These are phyloP conservation scores for Candida smagusa DNA, from an alignment of 1,139 yeast genomes.

Conservation along the genomic window DNA sequence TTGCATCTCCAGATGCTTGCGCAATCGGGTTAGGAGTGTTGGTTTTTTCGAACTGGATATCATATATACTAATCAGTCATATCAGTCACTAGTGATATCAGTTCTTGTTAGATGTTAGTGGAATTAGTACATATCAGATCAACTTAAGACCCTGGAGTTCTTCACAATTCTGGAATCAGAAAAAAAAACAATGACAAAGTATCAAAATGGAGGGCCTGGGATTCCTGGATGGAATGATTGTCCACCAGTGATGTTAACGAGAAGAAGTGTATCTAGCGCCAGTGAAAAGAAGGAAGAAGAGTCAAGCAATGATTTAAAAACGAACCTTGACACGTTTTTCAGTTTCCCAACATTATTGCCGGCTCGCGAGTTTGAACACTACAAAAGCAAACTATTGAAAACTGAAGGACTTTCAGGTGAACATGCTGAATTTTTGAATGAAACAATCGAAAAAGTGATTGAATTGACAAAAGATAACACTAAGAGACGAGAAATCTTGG, in stretches of 20 bases:
- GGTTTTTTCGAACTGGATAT: background rate
- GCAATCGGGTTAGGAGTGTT: background rate
- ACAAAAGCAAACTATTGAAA: conserved; percentile 27
- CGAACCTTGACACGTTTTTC: conserved; percentile 14
- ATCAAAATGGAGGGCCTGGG: conserved; percentile 33
- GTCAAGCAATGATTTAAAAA: background rate
- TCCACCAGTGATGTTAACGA: conserved; percentile 22
- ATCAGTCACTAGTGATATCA: no score
- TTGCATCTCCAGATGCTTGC: background rate
- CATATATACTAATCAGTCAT: conserved; percentile 9
- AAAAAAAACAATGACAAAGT: conserved; percentile 23
- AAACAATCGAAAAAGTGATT: conserved; percentile 11
- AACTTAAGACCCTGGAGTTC: no score
- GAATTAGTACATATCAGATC: no score
- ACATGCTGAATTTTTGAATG: conserved; percentile 18
- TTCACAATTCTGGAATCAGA: no score
- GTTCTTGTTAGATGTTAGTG: no score
- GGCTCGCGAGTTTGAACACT: conserved; percentile 33
- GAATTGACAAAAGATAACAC: conserved; percentile 1
- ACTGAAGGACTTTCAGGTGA: conserved; percentile 13
- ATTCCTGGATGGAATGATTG: conserved; percentile 51
- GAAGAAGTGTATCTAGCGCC: background rate
- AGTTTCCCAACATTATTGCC: conserved; percentile 24
- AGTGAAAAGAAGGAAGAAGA: conserved; percentile 1
- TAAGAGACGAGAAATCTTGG: conserved; percentile 8